Evolutionary conservation across 805 yeast genomes (phyloP).

Genomic region (Monosporozyma aquatica): DNA sequence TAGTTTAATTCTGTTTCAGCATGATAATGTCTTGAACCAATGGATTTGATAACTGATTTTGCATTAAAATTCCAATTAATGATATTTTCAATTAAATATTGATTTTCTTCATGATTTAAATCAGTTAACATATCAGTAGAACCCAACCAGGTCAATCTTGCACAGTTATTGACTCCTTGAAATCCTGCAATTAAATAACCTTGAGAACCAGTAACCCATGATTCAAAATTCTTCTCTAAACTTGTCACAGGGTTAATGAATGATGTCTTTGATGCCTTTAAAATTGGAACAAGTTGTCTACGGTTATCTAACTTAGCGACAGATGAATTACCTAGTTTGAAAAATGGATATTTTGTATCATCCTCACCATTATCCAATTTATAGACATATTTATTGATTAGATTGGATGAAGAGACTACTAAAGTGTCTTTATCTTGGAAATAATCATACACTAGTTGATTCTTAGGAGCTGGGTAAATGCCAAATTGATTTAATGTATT

Average conservation of each 20-base stretch:
- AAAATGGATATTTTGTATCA: too few species aligned
- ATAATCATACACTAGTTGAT: conserved; percentile 55
- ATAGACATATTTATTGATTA: conserved; percentile 8
- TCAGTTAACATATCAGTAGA: conserved; percentile 44
- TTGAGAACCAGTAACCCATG: conserved; percentile 79
- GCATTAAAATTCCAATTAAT: conserved; percentile 69
- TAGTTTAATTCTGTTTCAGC: conserved; percentile 33
- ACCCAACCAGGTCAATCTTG: conserved; percentile 81
- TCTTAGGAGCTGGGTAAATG: conserved; percentile 72
- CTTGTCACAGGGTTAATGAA: too few species aligned
- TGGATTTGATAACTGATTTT: conserved; percentile 51
- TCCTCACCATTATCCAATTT: too few species aligned
- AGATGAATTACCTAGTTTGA: conserved; percentile 40
- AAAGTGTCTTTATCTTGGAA: conserved; percentile 32
- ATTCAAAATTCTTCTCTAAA: conserved; percentile 27
- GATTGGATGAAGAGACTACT: conserved; percentile 11
- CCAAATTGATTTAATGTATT: conserved; percentile 72
- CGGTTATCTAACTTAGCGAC: conserved; percentile 65
- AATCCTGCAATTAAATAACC: conserved; percentile 66
- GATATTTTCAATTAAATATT: conserved; percentile 37
- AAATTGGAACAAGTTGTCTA: conserved; percentile 59
- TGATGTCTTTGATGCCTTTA: conserved; percentile 58
- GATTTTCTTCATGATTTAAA: conserved; percentile 29
- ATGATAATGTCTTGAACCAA: conserved; percentile 46
- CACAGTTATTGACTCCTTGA: conserved; percentile 68